Conservation (phyloP, 2,329 filamentous ascomycete genomes). For the Sclerotiophoma versabilis region DNA sequence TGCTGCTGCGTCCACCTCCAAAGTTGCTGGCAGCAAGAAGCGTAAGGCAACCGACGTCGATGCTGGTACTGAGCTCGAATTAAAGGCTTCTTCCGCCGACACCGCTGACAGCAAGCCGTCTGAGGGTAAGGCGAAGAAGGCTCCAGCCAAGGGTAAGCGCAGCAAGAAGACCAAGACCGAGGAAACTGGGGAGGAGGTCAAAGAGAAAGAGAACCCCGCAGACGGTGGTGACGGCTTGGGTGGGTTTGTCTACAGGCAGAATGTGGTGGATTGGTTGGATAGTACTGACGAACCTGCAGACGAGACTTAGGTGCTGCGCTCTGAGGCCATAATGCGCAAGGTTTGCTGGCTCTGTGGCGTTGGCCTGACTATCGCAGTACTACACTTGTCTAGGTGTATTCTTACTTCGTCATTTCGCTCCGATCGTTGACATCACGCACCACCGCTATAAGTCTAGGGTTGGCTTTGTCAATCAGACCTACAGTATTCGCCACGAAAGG, state of each 20-base stretch:
- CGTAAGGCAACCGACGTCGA: constrained; percentile 29
- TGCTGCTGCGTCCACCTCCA: constrained; percentile 4
- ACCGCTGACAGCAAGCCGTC: constrained; percentile 7
- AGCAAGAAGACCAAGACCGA: constrained; percentile 33
- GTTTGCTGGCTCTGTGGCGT: not conserved
- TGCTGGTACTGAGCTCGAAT: constrained; percentile 4
- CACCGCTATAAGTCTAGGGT: not conserved
- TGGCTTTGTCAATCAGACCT: not conserved
- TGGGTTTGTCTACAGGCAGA: constrained; percentile 21
- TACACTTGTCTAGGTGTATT: not conserved
- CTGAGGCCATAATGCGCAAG: not conserved
- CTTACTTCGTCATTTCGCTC: not conserved
- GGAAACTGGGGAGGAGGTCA: constrained; percentile 15
- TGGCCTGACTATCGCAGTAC: not conserved
- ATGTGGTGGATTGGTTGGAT: constrained; percentile 17
- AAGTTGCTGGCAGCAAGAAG: constrained; percentile 26
- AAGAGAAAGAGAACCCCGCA: constrained; percentile 17
- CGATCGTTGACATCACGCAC: too few relatives aligned
- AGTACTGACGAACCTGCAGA: constrained; percentile 20
- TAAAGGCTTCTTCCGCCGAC: not conserved
- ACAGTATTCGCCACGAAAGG: not conserved
- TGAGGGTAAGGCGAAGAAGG: constrained; percentile 18
- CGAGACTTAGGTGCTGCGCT: not conserved
- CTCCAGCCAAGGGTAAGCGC: constrained; percentile 22
- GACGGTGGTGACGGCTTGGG: constrained; percentile 27